These are phyloP conservation scores for Auricularia cornea DNA, from an alignment of 768 basidiomycete genomes.

Conservation along the genomic window DNA sequence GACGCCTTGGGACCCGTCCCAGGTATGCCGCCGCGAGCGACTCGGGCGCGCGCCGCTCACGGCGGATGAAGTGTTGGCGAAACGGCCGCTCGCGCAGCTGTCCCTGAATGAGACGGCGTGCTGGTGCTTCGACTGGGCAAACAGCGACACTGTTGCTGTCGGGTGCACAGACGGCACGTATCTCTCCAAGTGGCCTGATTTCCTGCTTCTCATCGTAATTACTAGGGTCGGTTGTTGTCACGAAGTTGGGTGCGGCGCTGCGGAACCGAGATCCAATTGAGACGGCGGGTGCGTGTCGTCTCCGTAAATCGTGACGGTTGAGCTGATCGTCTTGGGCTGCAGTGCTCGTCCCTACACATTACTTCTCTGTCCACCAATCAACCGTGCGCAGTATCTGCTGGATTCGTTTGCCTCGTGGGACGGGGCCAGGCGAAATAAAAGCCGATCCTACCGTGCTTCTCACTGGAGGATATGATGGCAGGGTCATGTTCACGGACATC, in stretches of 20 bases:
- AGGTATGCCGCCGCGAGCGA: neutral
- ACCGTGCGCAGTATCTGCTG: conserved; percentile 70
- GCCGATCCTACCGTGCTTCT: conserved; percentile 65
- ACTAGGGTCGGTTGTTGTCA: conserved; percentile 29
- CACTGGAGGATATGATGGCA: conserved; percentile 76
- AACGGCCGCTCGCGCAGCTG: conserved; percentile 58
- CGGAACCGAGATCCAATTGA: neutral
- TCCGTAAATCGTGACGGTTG: no score
- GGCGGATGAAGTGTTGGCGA: conserved; percentile 16
- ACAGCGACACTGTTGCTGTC: conserved; percentile 71
- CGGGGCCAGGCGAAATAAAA: conserved; percentile 37
- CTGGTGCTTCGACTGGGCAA: conserved; percentile 84
- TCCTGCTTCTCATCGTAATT: neutral
- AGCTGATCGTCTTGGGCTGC: conserved; percentile 12
- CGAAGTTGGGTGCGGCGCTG: conserved; percentile 22
- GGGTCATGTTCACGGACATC: conserved; percentile 67
- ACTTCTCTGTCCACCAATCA: conserved; percentile 67
- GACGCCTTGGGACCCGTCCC: neutral
- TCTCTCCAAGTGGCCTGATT: neutral
- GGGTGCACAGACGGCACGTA: conserved; percentile 73
- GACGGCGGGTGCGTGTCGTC: neutral
- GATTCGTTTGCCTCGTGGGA: conserved; percentile 57
- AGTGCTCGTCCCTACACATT: conserved; percentile 59
- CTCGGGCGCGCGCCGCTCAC: neutral
- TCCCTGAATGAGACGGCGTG: conserved; percentile 69